These are phyloP conservation scores for Antitrichia curtipendula DNA, from an alignment of 225 moss, liverwort and hornwort species.

Conservation along the genomic window DNA sequence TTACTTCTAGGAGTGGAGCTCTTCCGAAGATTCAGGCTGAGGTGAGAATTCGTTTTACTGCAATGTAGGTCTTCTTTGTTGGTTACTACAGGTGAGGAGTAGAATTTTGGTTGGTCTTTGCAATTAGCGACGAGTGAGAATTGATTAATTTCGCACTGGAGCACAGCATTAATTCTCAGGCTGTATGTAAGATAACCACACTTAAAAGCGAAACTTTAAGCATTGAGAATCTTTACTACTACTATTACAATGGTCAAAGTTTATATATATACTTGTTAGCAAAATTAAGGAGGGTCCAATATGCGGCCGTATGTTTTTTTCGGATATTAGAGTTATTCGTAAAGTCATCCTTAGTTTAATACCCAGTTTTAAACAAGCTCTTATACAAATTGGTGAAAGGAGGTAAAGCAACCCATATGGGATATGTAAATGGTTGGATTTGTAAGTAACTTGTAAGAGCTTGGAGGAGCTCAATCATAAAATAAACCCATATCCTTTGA, in stretches of 20 bases:
- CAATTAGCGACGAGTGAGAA: neutral
- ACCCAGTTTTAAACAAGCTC: too few relatives aligned
- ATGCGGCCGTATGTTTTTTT: neutral
- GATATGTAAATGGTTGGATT: too few relatives aligned
- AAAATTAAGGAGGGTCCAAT: neutral
- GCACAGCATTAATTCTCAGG: neutral
- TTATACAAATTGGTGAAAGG: too few relatives aligned
- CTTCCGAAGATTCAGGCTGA: constrained; percentile 51
- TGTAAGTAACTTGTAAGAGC: too few relatives aligned
- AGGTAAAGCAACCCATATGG: too few relatives aligned
- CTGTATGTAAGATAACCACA: neutral
- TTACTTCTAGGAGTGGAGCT: constrained; percentile 33
- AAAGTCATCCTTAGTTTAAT: too few relatives aligned
- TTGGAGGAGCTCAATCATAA: too few relatives aligned
- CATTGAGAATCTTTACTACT: neutral
- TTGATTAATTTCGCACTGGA: neutral
- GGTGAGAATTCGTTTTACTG: neutral
- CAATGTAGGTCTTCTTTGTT: neutral
- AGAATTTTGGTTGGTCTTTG: neutral
- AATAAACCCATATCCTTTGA: too few relatives aligned
- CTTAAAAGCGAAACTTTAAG: neutral
- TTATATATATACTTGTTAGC: neutral
- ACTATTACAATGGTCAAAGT: neutral
- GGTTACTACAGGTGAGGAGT: neutral
- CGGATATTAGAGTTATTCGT: too few relatives aligned